Evolutionary conservation across 306 rosid species (phyloP), one percentile per base, ranked within the genome.

Genomic region (Senna tora): DNA sequence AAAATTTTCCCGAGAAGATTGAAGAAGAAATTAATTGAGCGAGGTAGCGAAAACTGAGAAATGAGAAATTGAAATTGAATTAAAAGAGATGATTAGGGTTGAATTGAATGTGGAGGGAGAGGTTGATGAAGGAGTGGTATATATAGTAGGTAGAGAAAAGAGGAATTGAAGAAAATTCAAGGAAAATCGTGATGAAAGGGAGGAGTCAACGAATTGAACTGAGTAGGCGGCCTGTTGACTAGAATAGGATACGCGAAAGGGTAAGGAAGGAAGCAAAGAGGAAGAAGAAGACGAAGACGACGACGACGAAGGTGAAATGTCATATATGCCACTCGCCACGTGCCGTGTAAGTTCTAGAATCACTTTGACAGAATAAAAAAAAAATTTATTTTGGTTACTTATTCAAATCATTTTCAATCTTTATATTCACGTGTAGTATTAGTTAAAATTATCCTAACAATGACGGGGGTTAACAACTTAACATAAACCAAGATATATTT

Each of bases 101-200:
- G 57, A 14, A 34, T 38, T 43, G 57, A 14, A 34, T 38, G 45
- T 15, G 33, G 28, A 12, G 43, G 1, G 60, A 22, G 67, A 10
- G 9, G 9, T 53, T 39, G 22, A 13, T 0, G 7, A 61, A 10
- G n/a, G 9, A 25, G 59, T 8, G 55, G 57, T 42, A 64, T 68
- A 60, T 83, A 86, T 79, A 73, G 55, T 34, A 7, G 6, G 46
- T 25, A 25, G 13, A 10, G 13, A 10, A 41, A 41, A 10, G 13
- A 1, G 46, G 11, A 3, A 6, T 0, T 10, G 3, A 12, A n/a
- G 67, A 38, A 61, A 16, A 17, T 38, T 9, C 41, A 25, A 7
- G 5, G 6, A 16, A 6, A 1, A 6, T 21, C 16, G 56, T 17
- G 22, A 4, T 1, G 2, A 16, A 36, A 43, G 49, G 49, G 15